These are phyloP conservation scores for Catharanthus roseus DNA, from an alignment of 257 asterid species.

Conservation along the genomic window DNA sequence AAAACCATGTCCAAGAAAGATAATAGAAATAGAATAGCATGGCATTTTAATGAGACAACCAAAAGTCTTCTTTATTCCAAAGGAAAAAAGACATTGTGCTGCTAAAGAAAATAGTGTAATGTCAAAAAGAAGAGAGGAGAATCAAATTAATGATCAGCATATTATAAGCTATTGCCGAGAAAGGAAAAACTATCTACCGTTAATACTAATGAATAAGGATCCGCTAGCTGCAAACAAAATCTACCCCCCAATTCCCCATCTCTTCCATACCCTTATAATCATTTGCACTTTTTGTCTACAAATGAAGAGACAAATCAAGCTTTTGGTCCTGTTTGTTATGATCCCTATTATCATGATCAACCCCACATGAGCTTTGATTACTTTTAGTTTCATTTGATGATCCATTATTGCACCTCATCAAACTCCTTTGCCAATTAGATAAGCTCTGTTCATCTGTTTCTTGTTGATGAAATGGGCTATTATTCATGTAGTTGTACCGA, in stretches of 20 bases:
- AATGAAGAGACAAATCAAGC: conserved; percentile 81
- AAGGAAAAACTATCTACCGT: conserved; percentile 3
- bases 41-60: neutral
- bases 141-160: neutral
- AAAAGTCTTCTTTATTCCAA: neutral
- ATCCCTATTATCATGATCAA: conserved; percentile 20
- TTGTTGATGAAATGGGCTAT: conserved; percentile 12
- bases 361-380: conserved; percentile 15
- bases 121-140: neutral
- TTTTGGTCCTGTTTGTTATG: conserved; percentile 43
- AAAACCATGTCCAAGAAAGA: no score
- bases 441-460: conserved; percentile 39
- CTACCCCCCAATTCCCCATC: neutral
- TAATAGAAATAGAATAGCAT: neutral
- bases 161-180: neutral
- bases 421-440: conserved; percentile 39
- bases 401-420: conserved; percentile 13
- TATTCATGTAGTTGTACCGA: conserved; percentile 36
- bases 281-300: no score
- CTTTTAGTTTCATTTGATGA: conserved; percentile 20
- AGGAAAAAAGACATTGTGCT: neutral
- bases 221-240: conserved; percentile 4
- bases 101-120: neutral
- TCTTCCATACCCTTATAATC: neutral
- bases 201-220: neutral